Evolutionary conservation across 2,329 filamentous ascomycete genomes (phyloP).

Genomic region (Boeremia lycopersici): DNA sequence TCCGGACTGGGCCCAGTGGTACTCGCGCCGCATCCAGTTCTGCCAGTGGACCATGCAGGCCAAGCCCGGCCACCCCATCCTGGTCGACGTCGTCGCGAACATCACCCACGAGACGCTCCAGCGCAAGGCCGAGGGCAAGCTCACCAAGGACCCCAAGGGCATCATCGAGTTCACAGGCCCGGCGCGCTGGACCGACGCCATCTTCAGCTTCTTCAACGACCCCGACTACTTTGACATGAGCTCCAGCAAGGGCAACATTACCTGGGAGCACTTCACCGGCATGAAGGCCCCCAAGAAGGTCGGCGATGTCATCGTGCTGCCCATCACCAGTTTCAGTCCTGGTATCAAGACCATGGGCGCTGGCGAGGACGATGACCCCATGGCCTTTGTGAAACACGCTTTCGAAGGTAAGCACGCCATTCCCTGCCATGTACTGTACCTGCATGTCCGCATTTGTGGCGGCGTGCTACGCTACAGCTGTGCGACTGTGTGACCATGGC

Average conservation of each 20-base stretch:
- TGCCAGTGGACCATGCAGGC: slow-evolving; percentile 99
- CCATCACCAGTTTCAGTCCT: slow-evolving; percentile 96
- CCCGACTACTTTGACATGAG: slow-evolving; percentile 83
- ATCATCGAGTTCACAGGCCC: slow-evolving; percentile 96
- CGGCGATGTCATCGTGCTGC: slow-evolving; percentile 89
- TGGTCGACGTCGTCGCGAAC: slow-evolving; percentile 83
- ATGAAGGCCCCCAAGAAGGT: slow-evolving; percentile 84
- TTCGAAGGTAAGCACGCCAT: slow-evolving; percentile 77
- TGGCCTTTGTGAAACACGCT: slow-evolving; percentile 97
- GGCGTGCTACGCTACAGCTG: background rate
- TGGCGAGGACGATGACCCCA: slow-evolving; percentile 83
- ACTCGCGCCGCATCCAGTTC: slow-evolving; percentile 94
- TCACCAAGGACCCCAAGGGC: slow-evolving; percentile 71
- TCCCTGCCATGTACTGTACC: slow-evolving; percentile 1
- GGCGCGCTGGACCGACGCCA: slow-evolving; percentile 88
- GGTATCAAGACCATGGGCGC: slow-evolving; percentile 94
- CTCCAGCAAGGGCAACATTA: slow-evolving; percentile 73
- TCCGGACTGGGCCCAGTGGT: slow-evolving; percentile 92
- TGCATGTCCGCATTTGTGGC: background rate
- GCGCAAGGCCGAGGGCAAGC: slow-evolving; percentile 70
- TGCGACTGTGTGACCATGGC: background rate
- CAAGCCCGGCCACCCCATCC: slow-evolving; percentile 90
- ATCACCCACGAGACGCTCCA: slow-evolving; percentile 83
- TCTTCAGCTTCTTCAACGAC: slow-evolving; percentile 96
- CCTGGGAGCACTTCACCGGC: slow-evolving; percentile 87